Percentiles rank a stretch among this genome's conserved stretches.
These are phyloP conservation scores for Trichoderma virens DNA, from an alignment of 495 filamentous ascomycete species.

Conservation along the genomic window DNA sequence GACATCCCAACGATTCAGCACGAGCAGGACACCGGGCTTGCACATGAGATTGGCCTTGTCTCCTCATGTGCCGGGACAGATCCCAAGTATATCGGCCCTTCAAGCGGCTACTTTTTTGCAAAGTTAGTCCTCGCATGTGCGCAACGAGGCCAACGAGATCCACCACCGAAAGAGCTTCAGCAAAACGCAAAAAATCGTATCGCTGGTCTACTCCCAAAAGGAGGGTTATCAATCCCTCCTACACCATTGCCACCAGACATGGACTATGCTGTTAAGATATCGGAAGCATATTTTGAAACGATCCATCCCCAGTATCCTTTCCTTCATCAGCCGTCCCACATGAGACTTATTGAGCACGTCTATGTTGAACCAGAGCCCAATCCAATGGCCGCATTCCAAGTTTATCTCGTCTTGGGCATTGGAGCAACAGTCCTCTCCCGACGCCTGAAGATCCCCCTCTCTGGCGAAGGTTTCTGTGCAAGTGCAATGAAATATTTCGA, in stretches of 20 bases:
- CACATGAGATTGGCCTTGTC: conserved; percentile 16
- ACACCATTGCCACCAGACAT: not conserved
- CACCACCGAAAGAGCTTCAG: not conserved
- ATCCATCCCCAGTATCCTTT: not conserved
- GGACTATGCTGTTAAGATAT: not conserved
- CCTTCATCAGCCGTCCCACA: not conserved
- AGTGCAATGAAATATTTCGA: not conserved
- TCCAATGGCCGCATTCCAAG: not conserved
- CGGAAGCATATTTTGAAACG: not conserved
- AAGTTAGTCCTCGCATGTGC: not conserved
- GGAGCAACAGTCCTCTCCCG: not conserved
- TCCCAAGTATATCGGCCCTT: conserved; percentile 14
- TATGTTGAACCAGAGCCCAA: not conserved
- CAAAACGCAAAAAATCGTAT: not conserved
- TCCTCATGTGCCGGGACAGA: conserved; percentile 10
- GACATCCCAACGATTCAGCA: not conserved
- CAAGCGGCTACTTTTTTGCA: conserved; percentile 23
- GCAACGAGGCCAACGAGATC: not conserved
- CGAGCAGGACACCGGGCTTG: not conserved
- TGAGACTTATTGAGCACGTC: not conserved
- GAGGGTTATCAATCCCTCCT: not conserved
- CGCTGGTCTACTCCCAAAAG: not conserved
- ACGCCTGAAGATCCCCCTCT: not conserved
- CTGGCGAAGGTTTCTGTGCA: not conserved
- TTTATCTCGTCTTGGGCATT: not conserved